These are phyloP conservation scores for Tulasnella sp. DNA, from an alignment of 768 basidiomycete genomes.

Conservation along the genomic window DNA sequence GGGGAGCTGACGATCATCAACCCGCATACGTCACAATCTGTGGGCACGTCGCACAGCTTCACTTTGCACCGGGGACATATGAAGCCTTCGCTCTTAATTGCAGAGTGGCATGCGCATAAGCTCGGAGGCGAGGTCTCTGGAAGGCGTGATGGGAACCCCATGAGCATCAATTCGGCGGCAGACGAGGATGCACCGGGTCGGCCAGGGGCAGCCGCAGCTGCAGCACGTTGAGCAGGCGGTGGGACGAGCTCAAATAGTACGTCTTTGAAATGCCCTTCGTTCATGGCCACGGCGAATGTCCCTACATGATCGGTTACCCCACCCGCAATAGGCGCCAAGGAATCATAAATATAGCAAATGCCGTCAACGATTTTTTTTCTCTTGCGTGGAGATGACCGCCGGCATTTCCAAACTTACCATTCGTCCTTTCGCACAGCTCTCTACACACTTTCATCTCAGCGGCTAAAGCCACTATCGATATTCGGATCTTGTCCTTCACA, in stretches of 20 bases:
- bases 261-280: constrained; percentile 96
- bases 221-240: constrained; percentile 72
- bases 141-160: constrained; percentile 95
- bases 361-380: not conserved
- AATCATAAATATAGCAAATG: constrained; percentile 19
- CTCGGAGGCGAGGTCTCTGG: constrained; percentile 77
- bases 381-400: not conserved
- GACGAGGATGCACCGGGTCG: constrained; percentile 36
- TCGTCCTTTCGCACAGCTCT: constrained; percentile 84
- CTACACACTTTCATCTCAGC: constrained; percentile 99
- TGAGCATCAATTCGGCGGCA: constrained; percentile 92
- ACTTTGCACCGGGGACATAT: constrained; percentile 90
- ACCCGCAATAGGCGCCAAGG: constrained; percentile 21
- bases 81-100: constrained; percentile 89
- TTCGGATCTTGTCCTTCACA: constrained; percentile 75
- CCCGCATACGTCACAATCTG: constrained; percentile 95
- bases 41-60: constrained; percentile 96
- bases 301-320: constrained; percentile 42
- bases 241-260: constrained; percentile 92
- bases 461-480: constrained; percentile 89
- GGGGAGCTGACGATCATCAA: constrained; percentile 98
- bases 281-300: constrained; percentile 90
- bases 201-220: constrained; percentile 35
- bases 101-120: constrained; percentile 90
- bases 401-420: constrained; percentile 53